Percentiles rank a stretch among this genome's conserved stretches.
phyloP scores from a whole-genome alignment of 192 early-diverging fungal genomes.

The Geranomyces michiganensis region DNA sequence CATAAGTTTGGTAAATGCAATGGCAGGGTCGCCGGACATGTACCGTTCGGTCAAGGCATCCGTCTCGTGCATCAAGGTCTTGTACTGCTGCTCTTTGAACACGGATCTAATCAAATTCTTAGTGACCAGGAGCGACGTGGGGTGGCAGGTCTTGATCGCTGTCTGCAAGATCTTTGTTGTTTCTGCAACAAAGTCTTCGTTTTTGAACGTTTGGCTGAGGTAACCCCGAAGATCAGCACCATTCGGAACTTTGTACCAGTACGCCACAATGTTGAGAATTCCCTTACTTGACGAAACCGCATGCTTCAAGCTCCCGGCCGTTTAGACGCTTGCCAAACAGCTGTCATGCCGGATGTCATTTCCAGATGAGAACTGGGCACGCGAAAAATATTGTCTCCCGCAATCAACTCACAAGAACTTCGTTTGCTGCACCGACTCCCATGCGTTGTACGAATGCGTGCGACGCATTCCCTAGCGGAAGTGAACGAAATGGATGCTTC shows the following conservation, averaged over 20 bases:
- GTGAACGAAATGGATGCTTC: no score
- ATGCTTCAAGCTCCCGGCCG: conserved; percentile 20
- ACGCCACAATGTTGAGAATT: not conserved
- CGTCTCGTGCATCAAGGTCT: conserved; percentile 26
- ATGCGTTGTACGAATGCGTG: conserved; percentile 31
- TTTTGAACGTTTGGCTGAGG: conserved; percentile 17
- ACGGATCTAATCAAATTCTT: conserved; percentile 23
- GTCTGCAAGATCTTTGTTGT: conserved; percentile 15
- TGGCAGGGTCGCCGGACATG: conserved; percentile 32
- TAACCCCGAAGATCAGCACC: not conserved
- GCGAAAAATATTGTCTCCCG: no score
- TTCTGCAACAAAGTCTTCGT: conserved; percentile 26
- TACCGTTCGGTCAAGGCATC: conserved; percentile 36
- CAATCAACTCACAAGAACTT: conserved; percentile 26
- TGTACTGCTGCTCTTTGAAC: conserved; percentile 16
- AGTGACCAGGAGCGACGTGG: conserved; percentile 23
- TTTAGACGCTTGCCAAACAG: conserved; percentile 29
- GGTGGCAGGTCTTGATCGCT: conserved; percentile 25
- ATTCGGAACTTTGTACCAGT: not conserved
- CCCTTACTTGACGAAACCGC: conserved; percentile 34
- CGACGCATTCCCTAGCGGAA: conserved; percentile 6
- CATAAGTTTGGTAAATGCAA: conserved; percentile 34
- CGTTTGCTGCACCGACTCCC: conserved; percentile 19
- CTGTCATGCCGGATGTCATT: no score
- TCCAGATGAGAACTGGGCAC: no score